Evolutionary conservation across 495 filamentous ascomycete species (phyloP), one percentile per base, ranked within the genome.

Genomic region (Gamarada debralockiae): DNA sequence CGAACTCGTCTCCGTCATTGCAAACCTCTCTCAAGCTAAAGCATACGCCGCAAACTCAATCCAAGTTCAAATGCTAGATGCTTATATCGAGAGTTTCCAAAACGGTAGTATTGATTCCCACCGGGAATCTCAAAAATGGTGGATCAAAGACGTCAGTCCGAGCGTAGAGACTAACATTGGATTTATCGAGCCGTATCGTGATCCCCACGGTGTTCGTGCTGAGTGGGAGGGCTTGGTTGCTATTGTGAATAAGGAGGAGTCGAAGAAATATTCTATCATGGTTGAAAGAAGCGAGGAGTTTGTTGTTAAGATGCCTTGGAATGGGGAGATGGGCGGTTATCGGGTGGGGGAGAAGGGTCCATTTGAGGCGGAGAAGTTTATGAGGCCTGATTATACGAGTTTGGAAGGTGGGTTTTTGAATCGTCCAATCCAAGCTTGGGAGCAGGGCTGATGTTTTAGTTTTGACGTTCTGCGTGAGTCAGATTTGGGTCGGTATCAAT

Each of bases 131-230:
- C 72, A 68, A 50, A 51, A 60, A 1, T 52, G 58, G n/a, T 76
- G 72, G 73, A 65, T 74, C 1, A 58, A 48, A 9, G 75, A 77
- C 49, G 68, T 62, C 24, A 58, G 47, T 13, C 62, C 75, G 1
- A 53, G 50, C 2, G 65, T 79, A 0, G 75, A 76, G 52, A 70
- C 62, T 24, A 68, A 77, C 1, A 62, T 76, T 52, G 73, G 73
- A 1, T 76, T 78, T 52, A 64, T 78, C 1, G 73, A 78, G 49
- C 67, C 74, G 17, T 77, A 80, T 52, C 59, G 72, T 24, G 75
- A 78, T 55, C 74, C 73, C 2, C 53, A 63, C 37, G 73, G 73
- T 17, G 67, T 68, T 6, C 59, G 74, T 27, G 60, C 65, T n/a
- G 74, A 76, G 50, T 77, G 68, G 39, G 73, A 77, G 61, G 73